phyloP scores from a whole-genome alignment of 2,329 filamentous ascomycete species.

The Sphaceloma murrayae region DNA sequence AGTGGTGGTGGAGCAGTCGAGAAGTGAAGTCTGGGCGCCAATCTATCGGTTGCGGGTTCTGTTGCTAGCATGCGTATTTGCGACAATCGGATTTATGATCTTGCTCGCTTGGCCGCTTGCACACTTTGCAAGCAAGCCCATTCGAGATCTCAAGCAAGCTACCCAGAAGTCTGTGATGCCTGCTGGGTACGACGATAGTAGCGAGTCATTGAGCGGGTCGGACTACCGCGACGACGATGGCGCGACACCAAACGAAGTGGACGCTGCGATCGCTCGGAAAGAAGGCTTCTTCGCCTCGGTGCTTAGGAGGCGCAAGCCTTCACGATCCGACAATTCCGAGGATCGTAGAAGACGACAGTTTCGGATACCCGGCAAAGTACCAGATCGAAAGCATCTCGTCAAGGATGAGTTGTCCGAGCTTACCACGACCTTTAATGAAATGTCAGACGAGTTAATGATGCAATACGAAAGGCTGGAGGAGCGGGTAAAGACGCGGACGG shows the following conservation, averaged over 20 bases:
- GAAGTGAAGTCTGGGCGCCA: constrained; percentile 63
- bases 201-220: constrained; percentile 28
- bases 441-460: constrained; percentile 80
- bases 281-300: constrained; percentile 37
- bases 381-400: constrained; percentile 62
- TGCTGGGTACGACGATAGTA: constrained; percentile 42
- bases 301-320: constrained; percentile 24
- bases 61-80: constrained; percentile 75
- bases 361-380: constrained; percentile 76
- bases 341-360: constrained; percentile 49
- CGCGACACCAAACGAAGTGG: constrained; percentile 36
- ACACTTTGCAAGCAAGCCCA: constrained; percentile 72
- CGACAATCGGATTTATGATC: constrained; percentile 61
- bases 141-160: constrained; percentile 63
- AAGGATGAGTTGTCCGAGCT: constrained; percentile 80
- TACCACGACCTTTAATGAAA: constrained; percentile 79
- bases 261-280: constrained; percentile 33
- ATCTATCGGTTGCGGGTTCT: constrained; percentile 69
- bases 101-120: constrained; percentile 68
- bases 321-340: constrained; percentile 30
- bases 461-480: constrained; percentile 80
- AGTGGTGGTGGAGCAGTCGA: constrained; percentile 66
- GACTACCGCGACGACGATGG: constrained; percentile 30
- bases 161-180: constrained; percentile 65
- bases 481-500: constrained; percentile 71